Evolutionary conservation across 192 early-diverging fungal species (phyloP).

Genomic region (Coemansia guatemalensis): DNA sequence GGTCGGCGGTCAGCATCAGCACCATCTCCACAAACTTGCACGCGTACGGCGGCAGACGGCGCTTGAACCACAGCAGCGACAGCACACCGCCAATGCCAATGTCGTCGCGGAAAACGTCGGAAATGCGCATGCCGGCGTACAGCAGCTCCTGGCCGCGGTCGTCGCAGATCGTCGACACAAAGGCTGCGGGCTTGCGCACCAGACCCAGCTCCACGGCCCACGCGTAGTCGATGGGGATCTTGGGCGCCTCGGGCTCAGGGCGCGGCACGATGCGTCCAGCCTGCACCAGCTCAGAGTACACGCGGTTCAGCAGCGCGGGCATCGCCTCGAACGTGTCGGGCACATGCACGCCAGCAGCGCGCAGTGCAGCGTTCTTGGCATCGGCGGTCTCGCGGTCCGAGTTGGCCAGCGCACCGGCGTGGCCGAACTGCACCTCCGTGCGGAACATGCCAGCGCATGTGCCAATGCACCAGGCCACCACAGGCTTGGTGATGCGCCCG

Average conservation of each 20-base stretch:
- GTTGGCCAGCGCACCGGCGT: slow-evolving; percentile 96
- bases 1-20: slow-evolving; percentile 98
- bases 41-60: slow-evolving; percentile 91
- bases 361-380: slow-evolving; percentile 90
- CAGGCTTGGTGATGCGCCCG: slow-evolving; percentile 94
- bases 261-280: slow-evolving; percentile 66
- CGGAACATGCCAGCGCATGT: slow-evolving; percentile 99
- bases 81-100: slow-evolving; percentile 98
- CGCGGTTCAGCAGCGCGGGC: slow-evolving; percentile 74
- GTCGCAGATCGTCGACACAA: slow-evolving; percentile 98
- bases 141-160: slow-evolving; percentile 98
- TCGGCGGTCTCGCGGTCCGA: slow-evolving; percentile 95
- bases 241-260: slow-evolving; percentile 90
- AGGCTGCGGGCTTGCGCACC: slow-evolving; percentile 96
- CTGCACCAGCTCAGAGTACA: slow-evolving; percentile 77
- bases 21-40: slow-evolving; percentile 99
- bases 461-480: slow-evolving; percentile 99
- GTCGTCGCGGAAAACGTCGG: slow-evolving; percentile 97
- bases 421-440: slow-evolving; percentile 98
- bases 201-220: slow-evolving; percentile 99
- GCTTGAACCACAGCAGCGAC: slow-evolving; percentile 98
- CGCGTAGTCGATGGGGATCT: slow-evolving; percentile 98
- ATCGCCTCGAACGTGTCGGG: slow-evolving; percentile 96
- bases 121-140: slow-evolving; percentile 98
- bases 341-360: slow-evolving; percentile 84